Evolutionary conservation across 2,329 filamentous ascomycete genomes (phyloP).

Genomic region (Scedosporium boydii): DNA sequence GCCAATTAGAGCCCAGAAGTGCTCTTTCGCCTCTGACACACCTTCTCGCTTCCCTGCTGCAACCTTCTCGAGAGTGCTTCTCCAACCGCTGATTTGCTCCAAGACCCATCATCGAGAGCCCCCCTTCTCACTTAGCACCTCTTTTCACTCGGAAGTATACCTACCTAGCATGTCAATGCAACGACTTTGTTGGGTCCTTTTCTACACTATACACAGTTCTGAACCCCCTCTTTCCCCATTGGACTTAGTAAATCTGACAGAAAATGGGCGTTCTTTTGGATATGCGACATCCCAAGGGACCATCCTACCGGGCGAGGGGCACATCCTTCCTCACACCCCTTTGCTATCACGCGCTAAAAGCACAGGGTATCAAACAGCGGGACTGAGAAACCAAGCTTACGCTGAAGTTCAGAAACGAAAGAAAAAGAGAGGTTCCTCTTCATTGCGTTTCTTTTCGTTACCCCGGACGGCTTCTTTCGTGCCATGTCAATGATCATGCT

Average conservation of each 20-base stretch:
- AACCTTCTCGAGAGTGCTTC: not conserved
- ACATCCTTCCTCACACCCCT: too few relatives aligned
- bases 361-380: too few relatives aligned
- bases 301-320: too few relatives aligned
- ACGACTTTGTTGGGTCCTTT: not conserved
- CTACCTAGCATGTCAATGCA: not conserved
- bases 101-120: not conserved
- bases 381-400: too few relatives aligned
- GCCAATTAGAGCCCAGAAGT: not conserved
- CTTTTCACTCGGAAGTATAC: not conserved
- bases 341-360: too few relatives aligned
- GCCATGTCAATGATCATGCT: not conserved
- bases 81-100: not conserved
- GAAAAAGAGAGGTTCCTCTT: too few relatives aligned
- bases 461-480: not conserved
- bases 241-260: not conserved
- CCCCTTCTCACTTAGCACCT: not conserved
- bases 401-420: too few relatives aligned
- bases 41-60: not conserved
- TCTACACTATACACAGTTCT: too few relatives aligned
- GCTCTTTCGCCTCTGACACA: not conserved
- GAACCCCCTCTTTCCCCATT: not conserved
- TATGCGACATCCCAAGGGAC: too few relatives aligned
- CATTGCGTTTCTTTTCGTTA: not conserved
- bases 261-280: not conserved